Evolutionary conservation across 345 rosid genomes (phyloP).

Genomic region (Boechera divaricarpa): DNA sequence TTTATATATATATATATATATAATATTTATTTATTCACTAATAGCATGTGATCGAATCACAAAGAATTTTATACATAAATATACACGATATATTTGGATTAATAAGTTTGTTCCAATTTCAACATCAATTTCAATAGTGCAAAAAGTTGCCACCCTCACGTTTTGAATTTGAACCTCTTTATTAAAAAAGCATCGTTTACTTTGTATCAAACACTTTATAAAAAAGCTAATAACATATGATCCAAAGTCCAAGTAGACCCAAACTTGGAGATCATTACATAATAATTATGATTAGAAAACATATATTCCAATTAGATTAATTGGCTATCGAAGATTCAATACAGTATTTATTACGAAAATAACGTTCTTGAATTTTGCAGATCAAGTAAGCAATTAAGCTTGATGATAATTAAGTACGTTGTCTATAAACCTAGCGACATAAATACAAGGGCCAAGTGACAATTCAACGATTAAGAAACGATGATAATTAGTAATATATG

Average conservation of each 20-base stretch:
- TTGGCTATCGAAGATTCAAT: not conserved
- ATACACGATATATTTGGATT: not conserved
- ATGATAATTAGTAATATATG: not conserved
- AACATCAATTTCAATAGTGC: conserved; percentile 26
- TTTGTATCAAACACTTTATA: conserved; percentile 35
- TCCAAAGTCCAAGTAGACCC: conserved; percentile 24
- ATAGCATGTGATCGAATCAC: conserved; percentile 7
- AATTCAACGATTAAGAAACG: conserved; percentile 7
- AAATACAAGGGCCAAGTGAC: conserved; percentile 4
- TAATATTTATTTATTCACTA: not conserved
- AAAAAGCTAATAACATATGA: conserved; percentile 14
- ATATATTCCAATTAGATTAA: not conserved
- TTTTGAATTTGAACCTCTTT: conserved; percentile 39
- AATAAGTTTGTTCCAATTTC: conserved; percentile 28
- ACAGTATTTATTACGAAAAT: not conserved
- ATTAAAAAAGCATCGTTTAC: conserved; percentile 1
- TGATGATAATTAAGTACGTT: conserved; percentile 10
- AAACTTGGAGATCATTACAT: conserved; percentile 30
- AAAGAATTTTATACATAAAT: not conserved
- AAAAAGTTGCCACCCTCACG: conserved; percentile 36
- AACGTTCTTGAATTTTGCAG: not conserved
- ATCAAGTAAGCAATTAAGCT: conserved; percentile 1
- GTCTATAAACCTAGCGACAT: conserved; percentile 20
- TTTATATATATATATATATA: too few relatives aligned
- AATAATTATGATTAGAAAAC: conserved; percentile 31